Evolutionary conservation across 2,329 filamentous ascomycete species (phyloP), one percentile per base, ranked within the genome.

Genomic region (Dothiorella sarmentorum): DNA sequence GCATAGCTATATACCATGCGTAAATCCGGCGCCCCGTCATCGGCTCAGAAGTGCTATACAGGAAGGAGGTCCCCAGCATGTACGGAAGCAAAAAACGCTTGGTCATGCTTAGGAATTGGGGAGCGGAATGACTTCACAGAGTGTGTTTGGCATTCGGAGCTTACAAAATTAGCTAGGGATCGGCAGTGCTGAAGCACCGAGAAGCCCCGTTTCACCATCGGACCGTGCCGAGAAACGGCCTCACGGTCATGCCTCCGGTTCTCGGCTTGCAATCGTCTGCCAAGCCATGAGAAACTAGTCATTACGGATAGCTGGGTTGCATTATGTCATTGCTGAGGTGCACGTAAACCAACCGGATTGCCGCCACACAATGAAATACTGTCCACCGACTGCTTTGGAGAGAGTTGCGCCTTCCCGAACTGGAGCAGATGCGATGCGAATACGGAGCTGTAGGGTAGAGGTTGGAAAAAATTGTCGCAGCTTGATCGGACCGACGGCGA

Each of bases 211-310:
- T 53, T 53, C 49, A 53, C 29, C 49, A 40, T 40, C 49, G 49
- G 49, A 53, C 49, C 49, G 49, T 53, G 49, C 49, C 49, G 49
- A 53, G 35, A 51, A 40, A 53, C 49, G 33, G 49, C 49, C 24
- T 29, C 24, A 45, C 26, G 43, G 43, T 18, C 22, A n/a, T 24
- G 20, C 49, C 33, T 53, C 49, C 35, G 49, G 33, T 40, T 22
- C 49, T 53, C 49, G 49, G 49, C 49, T 27, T 53, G 35, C 49
- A n/a, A 35, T 53, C 31, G 49, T 18, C 35, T n/a, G 49, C 35
- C 49, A 53, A 53, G 49, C 26, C n/a, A n/a, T n/a, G n/a, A n/a
- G n/a, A n/a, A n/a, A n/a, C n/a, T n/a, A n/a, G n/a, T n/a, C n/a
- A n/a, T n/a, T n/a, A n/a, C n/a, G 29, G 10, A 13, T 10, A 4